Evolutionary conservation across 1,284 basidiomycete genomes (phyloP).

Genomic region (Kwoniella shivajii): DNA sequence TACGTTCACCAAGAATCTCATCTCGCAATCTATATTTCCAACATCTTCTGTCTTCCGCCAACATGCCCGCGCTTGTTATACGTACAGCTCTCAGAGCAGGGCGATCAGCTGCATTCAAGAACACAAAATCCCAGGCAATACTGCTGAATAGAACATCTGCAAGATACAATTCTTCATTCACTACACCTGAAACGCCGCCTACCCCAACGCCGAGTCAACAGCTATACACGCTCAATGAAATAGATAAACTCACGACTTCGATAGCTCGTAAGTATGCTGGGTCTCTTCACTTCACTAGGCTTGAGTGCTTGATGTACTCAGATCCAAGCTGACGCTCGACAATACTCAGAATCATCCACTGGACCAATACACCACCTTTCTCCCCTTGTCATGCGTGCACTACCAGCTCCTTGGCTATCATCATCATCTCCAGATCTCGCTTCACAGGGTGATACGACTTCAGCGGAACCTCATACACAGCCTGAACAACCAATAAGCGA

Average conservation of each 20-base stretch:
- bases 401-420: slow-evolving; percentile 46
- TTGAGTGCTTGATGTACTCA: not conserved
- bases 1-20: too few species aligned
- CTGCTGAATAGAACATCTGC: not conserved
- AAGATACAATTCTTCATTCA: slow-evolving; percentile 4
- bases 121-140: too few species aligned
- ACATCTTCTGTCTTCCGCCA: not conserved
- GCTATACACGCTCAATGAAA: slow-evolving; percentile 44
- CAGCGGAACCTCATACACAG: slow-evolving; percentile 13
- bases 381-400: slow-evolving; percentile 48
- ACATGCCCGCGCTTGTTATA: slow-evolving; percentile 1
- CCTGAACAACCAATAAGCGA: slow-evolving; percentile 8
- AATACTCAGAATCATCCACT: slow-evolving; percentile 28
- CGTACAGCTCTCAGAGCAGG: not conserved
- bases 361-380: slow-evolving; percentile 34
- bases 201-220: slow-evolving; percentile 35
- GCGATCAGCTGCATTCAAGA: too few species aligned
- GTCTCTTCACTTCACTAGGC: not conserved
- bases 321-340: not conserved
- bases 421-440: slow-evolving; percentile 37
- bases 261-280: slow-evolving; percentile 41
- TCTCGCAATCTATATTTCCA: too few species aligned
- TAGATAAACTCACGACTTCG: slow-evolving; percentile 48
- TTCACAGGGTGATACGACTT: slow-evolving; percentile 9
- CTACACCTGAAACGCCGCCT: not conserved